Conservation (phyloP, 805 yeast species). For the Pichia thaimueangensis region DNA sequence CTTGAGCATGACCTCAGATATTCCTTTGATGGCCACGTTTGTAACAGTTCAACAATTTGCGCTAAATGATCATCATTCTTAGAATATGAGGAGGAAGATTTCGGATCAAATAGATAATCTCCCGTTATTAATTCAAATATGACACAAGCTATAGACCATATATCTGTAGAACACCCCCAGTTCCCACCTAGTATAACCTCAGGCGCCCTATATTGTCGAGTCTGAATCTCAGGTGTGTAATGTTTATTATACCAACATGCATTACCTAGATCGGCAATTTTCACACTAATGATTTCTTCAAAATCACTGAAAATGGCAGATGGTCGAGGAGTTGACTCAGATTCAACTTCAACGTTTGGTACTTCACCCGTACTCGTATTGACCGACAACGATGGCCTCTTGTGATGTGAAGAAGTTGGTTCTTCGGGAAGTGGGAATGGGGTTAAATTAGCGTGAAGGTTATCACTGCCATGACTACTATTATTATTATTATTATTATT, state of each 20-base stretch:
- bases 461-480: neutral
- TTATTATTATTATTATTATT: neutral
- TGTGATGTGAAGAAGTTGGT: neutral
- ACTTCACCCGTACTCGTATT: slow-evolving; percentile 5
- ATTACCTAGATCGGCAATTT: slow-evolving; percentile 66
- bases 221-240: slow-evolving; percentile 63
- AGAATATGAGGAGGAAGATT: slow-evolving; percentile 37
- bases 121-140: slow-evolving; percentile 56
- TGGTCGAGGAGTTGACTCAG: neutral
- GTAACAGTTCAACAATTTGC: slow-evolving; percentile 49
- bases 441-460: neutral
- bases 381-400: slow-evolving; percentile 1
- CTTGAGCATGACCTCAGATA: slow-evolving; percentile 36
- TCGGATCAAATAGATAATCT: slow-evolving; percentile 59
- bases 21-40: slow-evolving; percentile 31
- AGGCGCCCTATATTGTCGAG: slow-evolving; percentile 62
- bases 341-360: neutral
- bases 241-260: slow-evolving; percentile 61
- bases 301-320: slow-evolving; percentile 19
- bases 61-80: slow-evolving; percentile 61
- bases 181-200: slow-evolving; percentile 51
- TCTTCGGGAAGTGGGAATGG: slow-evolving; percentile 7
- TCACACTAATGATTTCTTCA: slow-evolving; percentile 36
- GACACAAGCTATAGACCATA: slow-evolving; percentile 56
- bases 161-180: slow-evolving; percentile 60